Evolutionary conservation across 352 stramenopile species (phyloP).

Genomic region (Phytophthora pinifolia): DNA sequence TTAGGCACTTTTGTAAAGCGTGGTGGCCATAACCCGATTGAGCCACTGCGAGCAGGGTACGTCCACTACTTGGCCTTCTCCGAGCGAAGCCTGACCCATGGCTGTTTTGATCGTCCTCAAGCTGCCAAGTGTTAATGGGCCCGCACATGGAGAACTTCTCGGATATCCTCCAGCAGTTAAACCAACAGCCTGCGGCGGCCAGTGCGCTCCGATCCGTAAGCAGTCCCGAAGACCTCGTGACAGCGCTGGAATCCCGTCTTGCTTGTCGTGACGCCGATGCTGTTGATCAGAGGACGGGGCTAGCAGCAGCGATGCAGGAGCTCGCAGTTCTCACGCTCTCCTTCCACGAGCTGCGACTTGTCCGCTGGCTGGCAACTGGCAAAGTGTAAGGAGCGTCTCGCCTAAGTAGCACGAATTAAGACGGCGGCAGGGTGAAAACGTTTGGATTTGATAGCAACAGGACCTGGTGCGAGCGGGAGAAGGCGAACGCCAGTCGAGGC

Average conservation of each 20-base stretch:
- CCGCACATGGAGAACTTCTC: slow-evolving; percentile 74
- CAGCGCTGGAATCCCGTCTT: slow-evolving; percentile 26
- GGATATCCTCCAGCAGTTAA: slow-evolving; percentile 47
- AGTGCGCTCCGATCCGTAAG: slow-evolving; percentile 17
- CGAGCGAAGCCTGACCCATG: slow-evolving; percentile 1
- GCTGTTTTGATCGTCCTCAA: slow-evolving; percentile 16
- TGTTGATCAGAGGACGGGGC: slow-evolving; percentile 13
- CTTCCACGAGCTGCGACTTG: slow-evolving; percentile 34
- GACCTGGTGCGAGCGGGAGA: slow-evolving; percentile 24
- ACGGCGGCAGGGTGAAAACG: slow-evolving; percentile 22
- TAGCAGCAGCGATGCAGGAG: slow-evolving; percentile 30
- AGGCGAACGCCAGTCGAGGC: slow-evolving; percentile 7
- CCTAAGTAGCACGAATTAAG: slow-evolving; percentile 9
- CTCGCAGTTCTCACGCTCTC: slow-evolving; percentile 31
- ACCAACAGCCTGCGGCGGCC: slow-evolving; percentile 9
- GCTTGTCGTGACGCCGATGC: not conserved
- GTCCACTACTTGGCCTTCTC: not conserved
- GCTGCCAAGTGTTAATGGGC: slow-evolving; percentile 63
- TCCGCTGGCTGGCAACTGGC: slow-evolving; percentile 38
- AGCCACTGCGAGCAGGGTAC: slow-evolving; percentile 63
- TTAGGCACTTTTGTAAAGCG: slow-evolving; percentile 57
- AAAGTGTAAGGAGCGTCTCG: not conserved
- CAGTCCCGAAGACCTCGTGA: slow-evolving; percentile 19
- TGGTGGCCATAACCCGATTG: slow-evolving; percentile 77
- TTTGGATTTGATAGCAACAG: slow-evolving; percentile 38